Evolutionary conservation across 768 basidiomycete genomes (phyloP), one percentile per base, ranked within the genome.

Genomic region (Podaxis carcinomalis): DNA sequence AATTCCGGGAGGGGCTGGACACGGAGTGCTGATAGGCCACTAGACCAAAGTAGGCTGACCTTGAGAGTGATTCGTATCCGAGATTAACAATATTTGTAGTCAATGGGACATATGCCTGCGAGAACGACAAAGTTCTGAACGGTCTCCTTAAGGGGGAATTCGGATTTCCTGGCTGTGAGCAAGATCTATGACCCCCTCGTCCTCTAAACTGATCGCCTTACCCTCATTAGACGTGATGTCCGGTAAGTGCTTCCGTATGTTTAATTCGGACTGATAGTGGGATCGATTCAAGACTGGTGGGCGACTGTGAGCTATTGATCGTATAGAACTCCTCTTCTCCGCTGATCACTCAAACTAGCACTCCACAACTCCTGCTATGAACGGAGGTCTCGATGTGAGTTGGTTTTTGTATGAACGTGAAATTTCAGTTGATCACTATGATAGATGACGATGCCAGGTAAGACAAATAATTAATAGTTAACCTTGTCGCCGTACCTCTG

Each of bases 391-490:
- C 11, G 87, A 88, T 67, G 87, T 85, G 59, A 56, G 82, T 66
- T 4, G n/a, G 19, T 46, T 39, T 3, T 27, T 6, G n/a, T 46
- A 4, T 50, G 4, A 27, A 4, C 27, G 37, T 11, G n/a, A 7
- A 11, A 7, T n/a, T 16, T 9, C 27, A 2, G 16, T 14, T 25
- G 23, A 52, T 32, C 37, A 21, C 5, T 14, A 11, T 56, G 7
- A 56, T 54, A 87, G 85, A 86, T 88, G 87, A 86, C 84, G 0
- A 89, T 89, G 87, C 87, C 88, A 51, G 87, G 87, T 67, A 64
- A 60, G 47, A 44, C 16, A 23, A 40, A 44, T 36, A 23, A 27
- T 39, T 3, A 32, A 19, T 4, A 37, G 37, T 36, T 21, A 13
- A 14, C 9, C 9, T 2, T n/a, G n/a, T 37, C 28, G 13, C 19